Conservation (phyloP, 495 filamentous ascomycete species). For the Penicillium samsonianum region DNA sequence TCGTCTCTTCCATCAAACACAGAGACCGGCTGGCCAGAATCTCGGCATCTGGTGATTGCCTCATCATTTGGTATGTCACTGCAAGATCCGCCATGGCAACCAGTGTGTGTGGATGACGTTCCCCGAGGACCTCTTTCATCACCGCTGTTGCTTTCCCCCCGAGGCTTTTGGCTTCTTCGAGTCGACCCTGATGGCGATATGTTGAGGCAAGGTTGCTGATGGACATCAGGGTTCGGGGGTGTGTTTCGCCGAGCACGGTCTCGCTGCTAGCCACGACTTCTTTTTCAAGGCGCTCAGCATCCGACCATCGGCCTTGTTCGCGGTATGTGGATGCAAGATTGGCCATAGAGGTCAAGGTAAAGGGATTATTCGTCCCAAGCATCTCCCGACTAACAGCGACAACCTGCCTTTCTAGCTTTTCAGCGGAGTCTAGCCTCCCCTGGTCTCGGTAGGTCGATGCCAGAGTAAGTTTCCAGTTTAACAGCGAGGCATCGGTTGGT, state of each 20-base stretch:
- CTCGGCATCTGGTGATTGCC: conserved; percentile 29
- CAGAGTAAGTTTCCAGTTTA: conserved; percentile 21
- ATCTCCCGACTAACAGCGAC: conserved; percentile 20
- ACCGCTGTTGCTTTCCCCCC: conserved; percentile 23
- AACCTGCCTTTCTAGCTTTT: conserved; percentile 37
- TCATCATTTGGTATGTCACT: conserved; percentile 23
- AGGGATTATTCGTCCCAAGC: conserved; percentile 24
- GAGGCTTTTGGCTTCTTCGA: conserved; percentile 34
- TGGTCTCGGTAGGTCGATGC: conserved; percentile 24
- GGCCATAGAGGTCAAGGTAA: conserved; percentile 27
- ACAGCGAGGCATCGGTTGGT: conserved; percentile 29
- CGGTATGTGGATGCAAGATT: conserved; percentile 28
- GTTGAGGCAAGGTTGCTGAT: conserved; percentile 35
- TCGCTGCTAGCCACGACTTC: conserved; percentile 29
- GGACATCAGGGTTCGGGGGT: conserved; percentile 36
- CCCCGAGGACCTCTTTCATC: conserved; percentile 30
- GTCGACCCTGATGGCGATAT: conserved; percentile 31
- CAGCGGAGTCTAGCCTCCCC: conserved; percentile 32
- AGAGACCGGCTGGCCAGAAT: conserved; percentile 23
- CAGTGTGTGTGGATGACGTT: conserved; percentile 42
- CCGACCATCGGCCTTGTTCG: conserved; percentile 20
- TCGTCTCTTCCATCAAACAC: conserved; percentile 17
- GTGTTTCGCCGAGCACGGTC: conserved; percentile 27
- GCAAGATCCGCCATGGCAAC: conserved; percentile 29
- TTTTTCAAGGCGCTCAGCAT: conserved; percentile 27